Base-by-base conservation (phyloP, 257 asterid species). In the Primulina tabacum region DNA sequence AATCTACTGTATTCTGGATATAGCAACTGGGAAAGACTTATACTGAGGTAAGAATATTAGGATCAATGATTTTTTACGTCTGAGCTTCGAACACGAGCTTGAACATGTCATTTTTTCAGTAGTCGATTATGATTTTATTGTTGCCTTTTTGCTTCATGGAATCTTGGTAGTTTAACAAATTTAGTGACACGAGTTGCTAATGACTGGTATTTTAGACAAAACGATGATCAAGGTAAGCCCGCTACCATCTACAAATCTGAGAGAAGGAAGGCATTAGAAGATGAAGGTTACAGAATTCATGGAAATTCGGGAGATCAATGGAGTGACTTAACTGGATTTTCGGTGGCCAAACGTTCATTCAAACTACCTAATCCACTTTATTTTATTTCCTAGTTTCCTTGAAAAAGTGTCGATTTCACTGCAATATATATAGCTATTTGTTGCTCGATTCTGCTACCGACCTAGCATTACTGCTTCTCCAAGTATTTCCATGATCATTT, bases 261-360 rank as follows among this genome's bases (percentile, higher is more conserved):
- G 92, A 87, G 77, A 83, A 84, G 97, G 69, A 85, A 78, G 81
- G 94, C 88, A 81, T 78, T 90, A 7, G 85, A 79, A 81, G 88
- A 88, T 33, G 94, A 85, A 83, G 96, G 97, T 63, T 92, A 82
- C 84, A 67, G 68, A 17, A 83, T 92, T 65, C 89, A 70, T 4
- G 97, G 98, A 47, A 88, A 72, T 69, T 92, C 93, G 16, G 96
- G 98, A 34, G 97, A 90, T 80, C 97, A 92, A 65, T 92, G 98
- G 98, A 92, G 95, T 69, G 96, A 90, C 78, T 81, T 92, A 80
- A 68, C 14, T 1, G 98, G 98, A 59, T 90, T 72, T 34, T 82
- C 95, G 7, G 69, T 88, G 20, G 97, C 90, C 16, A 53, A 65
- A 38, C 77, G 96, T 63, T 92, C 98, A 30, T 90, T 92, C 80